Percentiles rank a stretch among this genome's conserved stretches.
Conservation (phyloP, 371 early-diverging fungal genomes). For the Mortierella sp. region DNA sequence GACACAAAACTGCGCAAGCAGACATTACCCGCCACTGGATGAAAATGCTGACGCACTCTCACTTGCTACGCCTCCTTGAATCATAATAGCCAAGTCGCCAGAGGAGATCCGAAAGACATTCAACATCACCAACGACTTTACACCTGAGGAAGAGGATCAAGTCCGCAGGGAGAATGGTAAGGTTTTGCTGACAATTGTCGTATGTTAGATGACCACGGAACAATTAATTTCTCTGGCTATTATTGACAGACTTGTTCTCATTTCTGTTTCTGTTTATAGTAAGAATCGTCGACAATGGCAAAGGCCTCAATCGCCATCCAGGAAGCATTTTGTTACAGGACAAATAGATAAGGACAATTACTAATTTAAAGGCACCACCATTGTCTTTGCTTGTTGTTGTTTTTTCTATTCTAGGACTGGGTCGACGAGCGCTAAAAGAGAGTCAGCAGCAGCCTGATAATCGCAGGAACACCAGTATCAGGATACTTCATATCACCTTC, state of each 20-base stretch:
- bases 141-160: constrained; percentile 88
- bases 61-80: no score
- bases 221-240: background rate
- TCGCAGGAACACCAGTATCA: background rate
- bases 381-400: background rate
- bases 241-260: background rate
- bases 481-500: background rate
- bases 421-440: constrained; percentile 16
- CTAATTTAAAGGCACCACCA: background rate
- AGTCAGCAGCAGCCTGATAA: no score
- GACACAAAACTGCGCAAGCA: background rate
- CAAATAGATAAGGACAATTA: background rate
- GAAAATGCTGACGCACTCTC: background rate
- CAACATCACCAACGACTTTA: constrained; percentile 89
- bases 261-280: background rate
- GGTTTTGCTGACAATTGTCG: background rate
- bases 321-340: background rate
- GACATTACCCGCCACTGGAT: no score
- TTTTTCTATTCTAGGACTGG: constrained; percentile 12
- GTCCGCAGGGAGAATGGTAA: constrained; percentile 73
- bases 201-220: background rate
- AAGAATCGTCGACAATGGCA: background rate
- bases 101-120: constrained; percentile 92
- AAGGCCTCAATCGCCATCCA: background rate
- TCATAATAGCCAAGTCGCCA: constrained; percentile 72